Evolutionary conservation across 441 rosid genomes (phyloP).

Genomic region (Theobroma grandiflorum): DNA sequence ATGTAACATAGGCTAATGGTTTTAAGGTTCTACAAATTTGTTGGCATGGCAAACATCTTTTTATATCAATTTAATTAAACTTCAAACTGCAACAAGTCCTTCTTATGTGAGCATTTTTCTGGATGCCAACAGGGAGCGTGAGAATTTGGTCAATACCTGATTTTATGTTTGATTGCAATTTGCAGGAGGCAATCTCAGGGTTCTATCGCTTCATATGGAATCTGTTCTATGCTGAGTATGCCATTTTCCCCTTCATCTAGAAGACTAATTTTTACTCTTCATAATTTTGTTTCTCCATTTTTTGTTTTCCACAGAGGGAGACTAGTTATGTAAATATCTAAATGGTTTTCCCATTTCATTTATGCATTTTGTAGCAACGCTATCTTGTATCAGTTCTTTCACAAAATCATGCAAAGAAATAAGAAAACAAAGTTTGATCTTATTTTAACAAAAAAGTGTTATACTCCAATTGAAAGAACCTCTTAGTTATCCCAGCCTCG

Average conservation of each 20-base stretch:
- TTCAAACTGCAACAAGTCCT: background rate
- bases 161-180: slow-evolving; percentile 4
- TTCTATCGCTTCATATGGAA: slow-evolving; percentile 93
- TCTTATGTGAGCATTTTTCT: background rate
- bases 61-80: background rate
- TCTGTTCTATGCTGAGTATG: slow-evolving; percentile 89
- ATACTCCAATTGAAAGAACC: background rate
- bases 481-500: background rate
- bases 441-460: background rate
- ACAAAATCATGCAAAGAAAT: background rate
- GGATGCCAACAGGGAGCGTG: slow-evolving; percentile 2
- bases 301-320: slow-evolving; percentile 8
- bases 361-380: background rate
- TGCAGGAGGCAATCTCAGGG: slow-evolving; percentile 88
- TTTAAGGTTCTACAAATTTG: background rate
- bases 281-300: background rate
- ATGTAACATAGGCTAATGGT: background rate
- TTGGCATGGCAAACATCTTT: background rate
- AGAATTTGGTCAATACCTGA: background rate
- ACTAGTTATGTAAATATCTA: slow-evolving; percentile 31
- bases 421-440: background rate
- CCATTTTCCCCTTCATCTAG: slow-evolving; percentile 82
- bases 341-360: slow-evolving; percentile 13
- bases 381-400: slow-evolving; percentile 12
- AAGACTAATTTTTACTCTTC: background rate